phyloP scores from a whole-genome alignment of 23 red algal genomes.

The Agarophyton chilense region DNA sequence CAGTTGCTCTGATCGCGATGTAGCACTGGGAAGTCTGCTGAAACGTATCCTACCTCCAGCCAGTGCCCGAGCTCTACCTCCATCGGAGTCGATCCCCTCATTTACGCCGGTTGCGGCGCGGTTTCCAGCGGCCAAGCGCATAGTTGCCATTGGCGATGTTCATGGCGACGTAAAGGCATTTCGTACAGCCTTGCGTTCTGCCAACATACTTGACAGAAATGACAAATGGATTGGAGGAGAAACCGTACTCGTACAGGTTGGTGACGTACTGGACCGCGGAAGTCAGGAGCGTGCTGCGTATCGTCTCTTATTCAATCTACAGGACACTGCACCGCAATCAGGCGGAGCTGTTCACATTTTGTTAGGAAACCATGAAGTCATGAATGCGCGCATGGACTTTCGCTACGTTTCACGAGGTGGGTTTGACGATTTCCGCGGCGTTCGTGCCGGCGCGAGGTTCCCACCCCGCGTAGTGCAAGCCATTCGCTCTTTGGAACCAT shows the following conservation, averaged over 20 bases:
- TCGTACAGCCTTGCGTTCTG: constrained; percentile 46
- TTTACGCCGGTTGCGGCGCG: neutral
- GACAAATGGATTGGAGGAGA: constrained; percentile 75
- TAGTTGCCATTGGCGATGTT: constrained; percentile 95
- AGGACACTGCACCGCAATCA: constrained; percentile 62
- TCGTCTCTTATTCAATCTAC: constrained; percentile 74
- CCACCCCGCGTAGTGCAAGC: constrained; percentile 18
- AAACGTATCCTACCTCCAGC: neutral
- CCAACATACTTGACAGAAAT: constrained; percentile 68
- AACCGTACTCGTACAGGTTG: constrained; percentile 92
- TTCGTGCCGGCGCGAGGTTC: neutral
- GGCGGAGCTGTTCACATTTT: constrained; percentile 89
- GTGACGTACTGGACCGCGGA: constrained; percentile 92
- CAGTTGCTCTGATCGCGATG: neutral
- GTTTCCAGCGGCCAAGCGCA: constrained; percentile 33
- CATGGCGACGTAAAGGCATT: constrained; percentile 92
- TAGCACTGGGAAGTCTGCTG: neutral
- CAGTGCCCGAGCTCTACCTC: neutral
- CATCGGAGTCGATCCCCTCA: neutral
- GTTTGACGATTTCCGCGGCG: constrained; percentile 79
- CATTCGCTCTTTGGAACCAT: constrained; percentile 37
- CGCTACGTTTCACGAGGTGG: constrained; percentile 88
- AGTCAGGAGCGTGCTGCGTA: constrained; percentile 82
- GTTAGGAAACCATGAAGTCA: constrained; percentile 97
- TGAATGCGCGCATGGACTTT: constrained; percentile 97